Percentiles rank a stretch among this genome's conserved stretches.
Evolutionary conservation across 352 stramenopile species (phyloP).

Genomic region (Phytophthora crassamura): DNA sequence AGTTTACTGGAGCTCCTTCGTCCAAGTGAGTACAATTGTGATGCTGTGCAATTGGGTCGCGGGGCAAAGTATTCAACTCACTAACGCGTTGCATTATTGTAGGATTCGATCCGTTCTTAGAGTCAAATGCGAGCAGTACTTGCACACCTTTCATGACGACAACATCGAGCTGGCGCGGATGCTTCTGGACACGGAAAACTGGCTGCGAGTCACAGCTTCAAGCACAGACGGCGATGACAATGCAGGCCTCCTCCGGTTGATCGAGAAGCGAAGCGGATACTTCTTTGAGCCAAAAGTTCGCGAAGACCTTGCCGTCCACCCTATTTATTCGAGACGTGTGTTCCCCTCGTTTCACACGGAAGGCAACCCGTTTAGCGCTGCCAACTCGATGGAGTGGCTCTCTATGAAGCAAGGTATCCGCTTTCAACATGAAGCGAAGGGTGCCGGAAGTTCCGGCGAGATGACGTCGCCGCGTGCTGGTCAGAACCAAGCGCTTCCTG

Average conservation of each 20-base stretch:
- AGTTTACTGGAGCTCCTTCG: slow-evolving; percentile 78
- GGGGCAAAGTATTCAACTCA: slow-evolving; percentile 1
- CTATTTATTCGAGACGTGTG: slow-evolving; percentile 74
- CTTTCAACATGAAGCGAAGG: slow-evolving; percentile 47
- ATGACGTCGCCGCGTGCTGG: slow-evolving; percentile 6
- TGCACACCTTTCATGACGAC: slow-evolving; percentile 82
- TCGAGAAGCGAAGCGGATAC: slow-evolving; percentile 85
- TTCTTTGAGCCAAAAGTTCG: slow-evolving; percentile 58
- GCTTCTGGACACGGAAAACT: slow-evolving; percentile 88
- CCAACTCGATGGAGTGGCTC: slow-evolving; percentile 63
- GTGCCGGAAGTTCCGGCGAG: slow-evolving; percentile 3
- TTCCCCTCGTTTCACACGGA: slow-evolving; percentile 68
- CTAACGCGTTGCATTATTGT: background rate
- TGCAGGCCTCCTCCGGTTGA: slow-evolving; percentile 58
- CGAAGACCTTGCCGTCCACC: slow-evolving; percentile 47
- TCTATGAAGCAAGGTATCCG: slow-evolving; percentile 64
- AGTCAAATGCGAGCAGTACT: slow-evolving; percentile 84
- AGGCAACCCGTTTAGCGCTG: slow-evolving; percentile 69
- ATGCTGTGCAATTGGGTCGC: slow-evolving; percentile 1
- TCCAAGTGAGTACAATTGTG: slow-evolving; percentile 57
- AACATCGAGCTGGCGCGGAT: slow-evolving; percentile 85
- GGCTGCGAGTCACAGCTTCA: slow-evolving; percentile 69
- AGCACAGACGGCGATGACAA: slow-evolving; percentile 57
- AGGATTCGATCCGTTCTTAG: slow-evolving; percentile 74
- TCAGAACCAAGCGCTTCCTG: slow-evolving; percentile 30